These are phyloP conservation scores for Phaffia tasmanica DNA, from an alignment of 768 basidiomycete species.

Conservation along the genomic window DNA sequence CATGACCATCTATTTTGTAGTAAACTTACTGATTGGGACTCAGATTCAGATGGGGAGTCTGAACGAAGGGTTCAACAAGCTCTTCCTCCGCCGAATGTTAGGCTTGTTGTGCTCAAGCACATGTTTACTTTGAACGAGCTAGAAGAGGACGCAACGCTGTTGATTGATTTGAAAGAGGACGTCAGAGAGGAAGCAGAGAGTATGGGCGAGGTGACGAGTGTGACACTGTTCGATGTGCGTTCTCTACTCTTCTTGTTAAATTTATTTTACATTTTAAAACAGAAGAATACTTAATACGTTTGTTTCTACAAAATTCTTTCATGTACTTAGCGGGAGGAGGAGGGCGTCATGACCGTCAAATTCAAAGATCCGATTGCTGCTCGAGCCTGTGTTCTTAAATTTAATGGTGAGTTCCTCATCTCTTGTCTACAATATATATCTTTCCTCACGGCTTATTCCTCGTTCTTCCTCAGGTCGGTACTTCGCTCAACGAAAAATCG, in stretches of 20 bases:
- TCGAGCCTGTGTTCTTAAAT: slow-evolving; percentile 62
- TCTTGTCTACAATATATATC: slow-evolving; percentile 47
- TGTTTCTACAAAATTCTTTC: background rate
- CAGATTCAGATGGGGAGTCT: slow-evolving; percentile 30
- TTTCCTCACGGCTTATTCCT: slow-evolving; percentile 48
- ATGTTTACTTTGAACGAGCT: slow-evolving; percentile 87
- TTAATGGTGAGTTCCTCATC: slow-evolving; percentile 5
- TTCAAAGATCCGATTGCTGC: slow-evolving; percentile 88
- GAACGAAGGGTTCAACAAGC: slow-evolving; percentile 23
- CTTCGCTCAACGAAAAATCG: slow-evolving; percentile 41
- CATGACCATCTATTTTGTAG: slow-evolving; percentile 41
- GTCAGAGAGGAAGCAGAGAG: slow-evolving; percentile 85
- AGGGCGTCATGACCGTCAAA: slow-evolving; percentile 92
- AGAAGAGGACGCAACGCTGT: slow-evolving; percentile 67
- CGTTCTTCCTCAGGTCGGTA: slow-evolving; percentile 9
- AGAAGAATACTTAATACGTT: background rate
- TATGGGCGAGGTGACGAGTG: slow-evolving; percentile 89
- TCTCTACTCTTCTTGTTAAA: background rate
- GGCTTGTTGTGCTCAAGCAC: slow-evolving; percentile 80
- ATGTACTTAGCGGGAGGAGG: slow-evolving; percentile 50
- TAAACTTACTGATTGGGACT: slow-evolving; percentile 82
- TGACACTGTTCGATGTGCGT: slow-evolving; percentile 86
- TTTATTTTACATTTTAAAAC: background rate
- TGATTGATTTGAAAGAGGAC: slow-evolving; percentile 91
- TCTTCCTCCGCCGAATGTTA: slow-evolving; percentile 24